Base-by-base conservation (phyloP, 2,329 filamentous ascomycete species). In the Ceratocystis diversiconidia region DNA sequence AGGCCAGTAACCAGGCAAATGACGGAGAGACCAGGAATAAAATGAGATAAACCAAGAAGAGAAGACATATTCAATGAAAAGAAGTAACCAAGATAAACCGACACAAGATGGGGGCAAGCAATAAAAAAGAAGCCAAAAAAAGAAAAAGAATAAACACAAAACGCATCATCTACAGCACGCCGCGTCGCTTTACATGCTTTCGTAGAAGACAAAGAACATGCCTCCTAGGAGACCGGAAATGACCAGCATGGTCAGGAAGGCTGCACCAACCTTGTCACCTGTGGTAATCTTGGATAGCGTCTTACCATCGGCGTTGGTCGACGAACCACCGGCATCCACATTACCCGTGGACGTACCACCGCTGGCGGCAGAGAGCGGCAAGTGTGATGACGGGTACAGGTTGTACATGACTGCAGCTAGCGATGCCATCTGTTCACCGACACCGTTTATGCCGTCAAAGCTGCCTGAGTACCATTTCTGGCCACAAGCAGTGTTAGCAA, bases 351-450 rank as follows among this genome's bases (percentile, higher is more conserved):
- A 84, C 0, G 81, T 87, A 63, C 86, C 86, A 43, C 85, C 86
- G 1, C 79, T 81, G 2, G 75, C 72, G 0, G 77, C 76, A 0
- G 83, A 85, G 15, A 80, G 75, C 0, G 83, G 80, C 0, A 73
- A 73, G 15, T 73, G 71, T 1, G 70, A 70, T n/a, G 73, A 72
- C 52, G 76, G 73, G 50, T 84, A 74, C 10, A 88, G 76, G 55
- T 80, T 82, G 66, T 84, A 85, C 73, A 84, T 83, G 69, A 89
- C 75, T 12, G 85, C 80, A 30, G 82, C 80, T 30, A 88, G 76
- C 0, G 84, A 85, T 70, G 82, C 85, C 80, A 89, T 87, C 77
- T 89, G 84, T 73, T 87, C 79, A 52, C 87, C 86, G 7, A 89
- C 85, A 64, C 86, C 86, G 12, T 76, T 77, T 22, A 75, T 72